Evolutionary conservation across 371 early-diverging fungal species (phyloP), one percentile per base, ranked within the genome.

Genomic region (Fennellomyces sp.): DNA sequence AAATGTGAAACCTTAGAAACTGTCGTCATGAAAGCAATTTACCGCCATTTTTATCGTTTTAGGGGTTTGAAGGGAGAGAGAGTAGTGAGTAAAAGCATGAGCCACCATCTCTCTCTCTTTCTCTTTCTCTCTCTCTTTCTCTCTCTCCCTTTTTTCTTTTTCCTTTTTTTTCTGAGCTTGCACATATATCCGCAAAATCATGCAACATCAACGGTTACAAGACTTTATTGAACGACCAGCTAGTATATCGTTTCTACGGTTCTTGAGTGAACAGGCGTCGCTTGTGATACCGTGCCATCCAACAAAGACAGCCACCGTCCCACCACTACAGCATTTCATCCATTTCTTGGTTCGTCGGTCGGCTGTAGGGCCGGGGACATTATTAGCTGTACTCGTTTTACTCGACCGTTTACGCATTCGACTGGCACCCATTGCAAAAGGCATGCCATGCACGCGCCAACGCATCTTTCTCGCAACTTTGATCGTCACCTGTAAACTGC

Each of bases 381-480:
- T 88, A 13, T 71, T 88, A 17, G 77, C 80, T 26, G 78, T 84
- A 5, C 58, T 88, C 2, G 83, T 87, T 5, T 81, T 86, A 58
- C 68, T 87, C n/a, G 80, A 79, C 28, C 76, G 86, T 19, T 52
- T 86, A 51, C 72, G 75, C 39, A 64, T 68, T 25, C 73, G 75
- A 26, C 65, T 88, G 33, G 80, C 85, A 35, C 70, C 70, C 33
- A 66, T 80, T 23, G 82, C 86, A 12, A 73, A 74, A 68, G 88
- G 89, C 10, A 88, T 89, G 81, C 82, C 85, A 31, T 91, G 90
- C 61, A 88, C 91, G 2, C 81, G 86, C 60, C 91, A 92, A 63
- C 81, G 93, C 31, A 84, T 91, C 19, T 85, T 90, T 61, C 73
- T 92, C 26, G 90, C 93, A 27, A 80, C 90, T 4, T 72, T 92